A percentile compares a stretch with the other conserved stretches of the same genome.
These are phyloP conservation scores for Claviceps spartinae DNA, from an alignment of 2,329 filamentous ascomycete genomes.

Conservation along the genomic window DNA sequence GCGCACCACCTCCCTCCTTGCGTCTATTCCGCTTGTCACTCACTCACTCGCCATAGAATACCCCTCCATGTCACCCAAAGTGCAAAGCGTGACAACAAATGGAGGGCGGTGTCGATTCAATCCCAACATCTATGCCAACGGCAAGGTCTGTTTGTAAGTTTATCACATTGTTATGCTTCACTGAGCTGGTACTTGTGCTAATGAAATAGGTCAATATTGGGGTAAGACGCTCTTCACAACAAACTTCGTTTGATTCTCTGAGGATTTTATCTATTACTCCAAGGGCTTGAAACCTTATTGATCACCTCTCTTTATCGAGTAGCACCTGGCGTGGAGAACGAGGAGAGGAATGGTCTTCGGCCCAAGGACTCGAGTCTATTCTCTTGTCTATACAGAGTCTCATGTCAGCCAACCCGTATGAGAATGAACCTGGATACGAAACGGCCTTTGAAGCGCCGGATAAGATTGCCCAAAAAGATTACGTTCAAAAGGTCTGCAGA, in stretches of 20 bases:
- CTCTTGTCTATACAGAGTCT: conserved; percentile 91
- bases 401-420: conserved; percentile 87
- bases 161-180: neutral
- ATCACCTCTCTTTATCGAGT: conserved; percentile 5
- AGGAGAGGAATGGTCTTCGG: conserved; percentile 92
- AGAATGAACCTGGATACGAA: conserved; percentile 92
- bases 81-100: conserved; percentile 72
- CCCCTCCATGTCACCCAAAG: conserved; percentile 50
- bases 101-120: conserved; percentile 83
- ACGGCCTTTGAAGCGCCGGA: conserved; percentile 53
- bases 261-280: neutral
- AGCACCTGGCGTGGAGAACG: conserved; percentile 88
- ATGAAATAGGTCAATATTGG: conserved; percentile 59
- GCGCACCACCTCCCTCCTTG: neutral
- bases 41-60: conserved; percentile 48
- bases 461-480: conserved; percentile 59
- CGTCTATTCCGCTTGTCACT: neutral
- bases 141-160: conserved; percentile 82
- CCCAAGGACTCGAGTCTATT: conserved; percentile 88
- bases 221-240: conserved; percentile 35
- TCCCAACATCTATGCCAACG: conserved; percentile 85
- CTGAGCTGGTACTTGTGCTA: neutral
- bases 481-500: conserved; percentile 57
- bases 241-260: neutral
- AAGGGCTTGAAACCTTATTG: neutral